phyloP scores from a whole-genome alignment of 192 early-diverging fungal species.

The Coemansia sp. region DNA sequence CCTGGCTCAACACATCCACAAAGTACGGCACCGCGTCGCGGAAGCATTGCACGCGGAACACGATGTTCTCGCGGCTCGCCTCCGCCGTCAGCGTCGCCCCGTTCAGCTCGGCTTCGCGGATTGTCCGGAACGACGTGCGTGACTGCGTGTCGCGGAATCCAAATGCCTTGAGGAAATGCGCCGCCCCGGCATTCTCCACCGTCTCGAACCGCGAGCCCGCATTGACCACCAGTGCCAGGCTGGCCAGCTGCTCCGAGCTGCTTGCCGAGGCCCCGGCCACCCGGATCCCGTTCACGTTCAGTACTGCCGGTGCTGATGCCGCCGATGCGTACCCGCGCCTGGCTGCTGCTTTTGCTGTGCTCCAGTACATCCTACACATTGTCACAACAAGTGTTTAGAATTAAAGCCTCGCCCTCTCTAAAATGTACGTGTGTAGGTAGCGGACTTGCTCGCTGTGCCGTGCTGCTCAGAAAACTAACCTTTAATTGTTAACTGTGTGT shows the following conservation, averaged over 20 bases:
- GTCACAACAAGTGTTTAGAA: too few species aligned
- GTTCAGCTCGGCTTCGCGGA: constrained; percentile 88
- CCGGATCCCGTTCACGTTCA: constrained; percentile 47
- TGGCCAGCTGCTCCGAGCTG: constrained; percentile 60
- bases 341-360: constrained; percentile 9
- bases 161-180: constrained; percentile 88
- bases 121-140: constrained; percentile 80
- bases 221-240: constrained; percentile 81
- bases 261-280: constrained; percentile 23
- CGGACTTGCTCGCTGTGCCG: too few species aligned
- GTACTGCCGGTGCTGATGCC: constrained; percentile 18
- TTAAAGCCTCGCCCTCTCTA: too few species aligned
- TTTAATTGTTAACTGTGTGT: too few species aligned
- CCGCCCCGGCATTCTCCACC: constrained; percentile 70
- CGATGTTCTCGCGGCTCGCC: constrained; percentile 78
- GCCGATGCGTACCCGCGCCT: constrained; percentile 45
- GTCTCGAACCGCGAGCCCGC: constrained; percentile 85
- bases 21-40: constrained; percentile 80
- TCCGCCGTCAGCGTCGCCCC: constrained; percentile 81
- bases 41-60: constrained; percentile 88
- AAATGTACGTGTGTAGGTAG: too few species aligned
- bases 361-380: constrained; percentile 3
- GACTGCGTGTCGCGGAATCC: constrained; percentile 80
- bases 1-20: constrained; percentile 76
- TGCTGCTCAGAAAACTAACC: too few species aligned